Conservation (phyloP, 257 asterid genomes). For the Voacanga thouarsii region DNA sequence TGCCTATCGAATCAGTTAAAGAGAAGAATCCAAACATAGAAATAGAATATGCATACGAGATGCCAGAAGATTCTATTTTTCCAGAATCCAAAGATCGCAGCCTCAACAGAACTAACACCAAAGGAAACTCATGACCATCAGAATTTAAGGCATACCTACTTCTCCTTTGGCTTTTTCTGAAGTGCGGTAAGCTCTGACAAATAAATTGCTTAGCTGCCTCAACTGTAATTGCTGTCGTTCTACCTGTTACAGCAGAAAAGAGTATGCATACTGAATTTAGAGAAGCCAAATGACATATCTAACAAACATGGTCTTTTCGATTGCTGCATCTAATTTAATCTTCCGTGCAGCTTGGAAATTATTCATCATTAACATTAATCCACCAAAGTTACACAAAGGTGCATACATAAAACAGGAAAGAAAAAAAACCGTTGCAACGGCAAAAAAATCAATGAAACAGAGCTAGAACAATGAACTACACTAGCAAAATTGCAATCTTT, state of each 20-base stretch:
- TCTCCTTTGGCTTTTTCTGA: constrained; percentile 39
- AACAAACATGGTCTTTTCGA: neutral
- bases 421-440: neutral
- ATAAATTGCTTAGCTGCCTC: constrained; percentile 54
- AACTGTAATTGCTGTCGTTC: constrained; percentile 52
- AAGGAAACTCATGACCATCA: constrained; percentile 1
- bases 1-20: neutral
- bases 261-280: neutral
- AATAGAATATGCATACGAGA: neutral
- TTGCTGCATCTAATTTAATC: neutral
- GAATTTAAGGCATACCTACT: constrained; percentile 38
- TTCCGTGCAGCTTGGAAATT: no score
- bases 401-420: neutral
- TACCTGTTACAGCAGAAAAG: constrained; percentile 40
- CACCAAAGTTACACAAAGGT: neutral
- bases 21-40: neutral
- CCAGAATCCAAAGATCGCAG: constrained; percentile 1
- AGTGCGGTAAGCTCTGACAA: constrained; percentile 39
- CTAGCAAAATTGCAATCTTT: constrained; percentile 6
- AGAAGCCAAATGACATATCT: neutral
- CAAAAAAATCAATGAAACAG: neutral
- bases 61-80: neutral
- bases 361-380: neutral
- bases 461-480: constrained; percentile 11
- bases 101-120: neutral